Conservation (phyloP, 371 early-diverging fungal species). For the Chytridium lagenaria region DNA sequence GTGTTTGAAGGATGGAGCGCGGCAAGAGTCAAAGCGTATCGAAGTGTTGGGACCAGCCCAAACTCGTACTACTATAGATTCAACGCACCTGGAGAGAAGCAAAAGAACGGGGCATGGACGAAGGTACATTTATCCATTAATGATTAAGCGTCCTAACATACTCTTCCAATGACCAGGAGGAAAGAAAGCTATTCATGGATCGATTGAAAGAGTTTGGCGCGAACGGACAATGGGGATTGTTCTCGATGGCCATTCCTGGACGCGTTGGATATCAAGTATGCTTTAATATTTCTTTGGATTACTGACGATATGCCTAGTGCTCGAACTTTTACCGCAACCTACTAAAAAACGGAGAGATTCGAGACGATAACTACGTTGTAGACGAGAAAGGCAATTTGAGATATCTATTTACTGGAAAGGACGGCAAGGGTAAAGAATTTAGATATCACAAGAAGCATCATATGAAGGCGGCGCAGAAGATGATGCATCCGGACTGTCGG, state of each 20-base stretch:
- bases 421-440: conserved; percentile 58
- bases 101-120: conserved; percentile 89
- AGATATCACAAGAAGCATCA: conserved; percentile 65
- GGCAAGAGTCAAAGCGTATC: conserved; percentile 90
- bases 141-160: no score
- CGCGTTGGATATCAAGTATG: conserved; percentile 91
- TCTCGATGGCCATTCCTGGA: conserved; percentile 92
- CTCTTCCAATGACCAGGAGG: conserved; percentile 60
- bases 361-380: conserved; percentile 85
- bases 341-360: conserved; percentile 81
- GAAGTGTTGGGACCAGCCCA: conserved; percentile 86
- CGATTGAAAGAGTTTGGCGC: conserved; percentile 86
- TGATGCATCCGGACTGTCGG: background rate
- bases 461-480: conserved; percentile 38
- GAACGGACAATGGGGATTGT: conserved; percentile 95
- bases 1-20: conserved; percentile 95
- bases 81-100: conserved; percentile 94
- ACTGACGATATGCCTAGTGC: conserved; percentile 63
- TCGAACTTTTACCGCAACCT: conserved; percentile 91
- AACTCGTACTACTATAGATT: conserved; percentile 96
- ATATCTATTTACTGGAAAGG: conserved; percentile 83
- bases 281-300: no score
- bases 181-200: conserved; percentile 79
- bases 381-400: conserved; percentile 73
- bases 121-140: conserved; percentile 45